Evolutionary conservation across 441 rosid species (phyloP), one percentile per base, ranked within the genome.

Genomic region (Pelargonium myrrhifolium): DNA sequence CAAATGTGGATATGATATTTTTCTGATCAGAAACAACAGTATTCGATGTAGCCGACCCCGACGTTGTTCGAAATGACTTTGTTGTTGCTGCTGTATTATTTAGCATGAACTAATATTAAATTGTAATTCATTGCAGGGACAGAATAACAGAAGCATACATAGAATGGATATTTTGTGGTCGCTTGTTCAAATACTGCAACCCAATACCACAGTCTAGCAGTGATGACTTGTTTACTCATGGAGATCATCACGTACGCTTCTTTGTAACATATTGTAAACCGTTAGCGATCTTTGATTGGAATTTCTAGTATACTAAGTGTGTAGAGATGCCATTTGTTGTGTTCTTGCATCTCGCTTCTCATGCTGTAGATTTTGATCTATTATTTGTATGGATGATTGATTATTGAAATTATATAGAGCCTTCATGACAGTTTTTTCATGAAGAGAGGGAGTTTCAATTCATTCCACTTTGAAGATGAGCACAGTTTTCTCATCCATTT

Each of bases 131-230:
- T 76, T 82, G 77, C 87, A 90, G 98, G 92, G 93, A 62, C 89
- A 87, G 74, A 82, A 82, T 80, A 85, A 84, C 79, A 83, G 79
- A 75, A 79, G 77, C 35, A 81, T 86, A 85, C 94, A 89, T 65
- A 85, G 97, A 82, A 87, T 93, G 98, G 98, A 90, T 79, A 78
- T 93, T 71, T 78, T 93, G 72, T 93, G 97, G 96, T 86, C 93
- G 22, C 87, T 93, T 21, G 90, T 87, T 71, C 98, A 90, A 77
- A 75, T 83, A 71, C 79, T 93, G 76, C 97, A 90, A 76, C 85
- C 84, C 68, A 86, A 90, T 75, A 70, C 84, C 61, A 78, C 82
- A 61, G 76, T 58, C 73, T 82, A 82, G 84, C 66, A 47, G 6
- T 61, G 55, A 61, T 35, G 76, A 76, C 60, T 26, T 49, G 70